These are phyloP conservation scores for Platismatia glauca DNA, from an alignment of 495 filamentous ascomycete genomes.

Conservation along the genomic window DNA sequence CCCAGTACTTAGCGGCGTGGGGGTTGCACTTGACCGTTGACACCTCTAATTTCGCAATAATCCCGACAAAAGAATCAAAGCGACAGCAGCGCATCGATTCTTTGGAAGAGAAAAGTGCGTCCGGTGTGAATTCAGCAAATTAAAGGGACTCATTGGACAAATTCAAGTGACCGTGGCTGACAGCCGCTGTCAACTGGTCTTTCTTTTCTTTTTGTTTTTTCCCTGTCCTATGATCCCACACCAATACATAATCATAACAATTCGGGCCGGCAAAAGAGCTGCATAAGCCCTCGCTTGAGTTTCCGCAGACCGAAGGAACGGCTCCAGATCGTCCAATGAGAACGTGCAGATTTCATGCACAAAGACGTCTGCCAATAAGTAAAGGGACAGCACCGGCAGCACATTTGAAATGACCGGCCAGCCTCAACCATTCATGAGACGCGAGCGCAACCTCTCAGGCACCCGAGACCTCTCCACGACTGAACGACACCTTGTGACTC, in stretches of 20 bases:
- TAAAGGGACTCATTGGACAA: neutral
- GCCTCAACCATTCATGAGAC: neutral
- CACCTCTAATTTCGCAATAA: neutral
- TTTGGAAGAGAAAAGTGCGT: neutral
- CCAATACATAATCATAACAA: neutral
- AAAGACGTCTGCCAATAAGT: neutral
- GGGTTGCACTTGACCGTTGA: neutral
- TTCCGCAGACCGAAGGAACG: neutral
- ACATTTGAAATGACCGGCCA: neutral
- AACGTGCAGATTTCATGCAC: neutral
- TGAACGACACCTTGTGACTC: neutral
- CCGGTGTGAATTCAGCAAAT: neutral
- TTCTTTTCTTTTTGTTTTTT: neutral
- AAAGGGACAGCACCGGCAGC: neutral
- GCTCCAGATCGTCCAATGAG: neutral
- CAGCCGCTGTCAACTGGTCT: neutral
- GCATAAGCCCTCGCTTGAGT: neutral
- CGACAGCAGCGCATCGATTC: neutral
- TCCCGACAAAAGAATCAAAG: neutral
- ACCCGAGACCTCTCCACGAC: neutral
- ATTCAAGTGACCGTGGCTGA: neutral
- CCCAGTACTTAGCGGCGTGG: neutral
- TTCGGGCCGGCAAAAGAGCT: neutral
- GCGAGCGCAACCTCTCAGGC: neutral
- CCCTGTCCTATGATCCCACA: neutral